Percentiles rank a stretch among this genome's conserved stretches.
phyloP scores from a whole-genome alignment of 2,329 filamentous ascomycete genomes.

The Elsinoe arachidis region DNA sequence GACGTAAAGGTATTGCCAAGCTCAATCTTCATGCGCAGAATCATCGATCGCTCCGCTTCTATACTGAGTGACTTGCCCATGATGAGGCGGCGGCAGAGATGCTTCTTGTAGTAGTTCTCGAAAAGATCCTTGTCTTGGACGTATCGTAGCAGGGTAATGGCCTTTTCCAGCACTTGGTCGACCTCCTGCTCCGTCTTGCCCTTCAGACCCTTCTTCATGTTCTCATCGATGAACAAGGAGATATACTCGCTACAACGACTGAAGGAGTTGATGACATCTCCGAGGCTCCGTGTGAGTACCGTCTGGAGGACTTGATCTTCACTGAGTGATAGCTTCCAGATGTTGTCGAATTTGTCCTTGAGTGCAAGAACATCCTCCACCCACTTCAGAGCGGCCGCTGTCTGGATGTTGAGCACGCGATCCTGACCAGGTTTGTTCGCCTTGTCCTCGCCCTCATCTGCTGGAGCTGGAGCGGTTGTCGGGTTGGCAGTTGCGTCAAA shows the following conservation, averaged over 20 bases:
- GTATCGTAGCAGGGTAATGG: conserved; percentile 78
- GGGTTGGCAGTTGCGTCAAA: conserved; percentile 47
- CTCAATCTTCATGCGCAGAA: conserved; percentile 93
- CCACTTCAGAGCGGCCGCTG: conserved; percentile 83
- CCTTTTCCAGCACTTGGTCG: conserved; percentile 76
- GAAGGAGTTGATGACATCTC: conserved; percentile 88
- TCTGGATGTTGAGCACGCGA: conserved; percentile 60
- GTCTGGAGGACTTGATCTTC: conserved; percentile 71
- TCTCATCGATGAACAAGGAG: conserved; percentile 94
- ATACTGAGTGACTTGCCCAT: conserved; percentile 84
- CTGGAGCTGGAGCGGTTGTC: conserved; percentile 39
- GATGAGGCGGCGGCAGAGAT: conserved; percentile 77
- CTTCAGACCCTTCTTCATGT: conserved; percentile 85
- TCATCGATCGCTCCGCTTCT: conserved; percentile 91
- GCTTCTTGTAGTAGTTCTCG: conserved; percentile 96
- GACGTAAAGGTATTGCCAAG: conserved; percentile 88
- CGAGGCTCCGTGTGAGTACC: conserved; percentile 75
- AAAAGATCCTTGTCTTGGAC: conserved; percentile 90
- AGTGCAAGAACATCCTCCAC: conserved; percentile 80
- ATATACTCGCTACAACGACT: conserved; percentile 79
- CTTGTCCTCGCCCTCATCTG: conserved; percentile 44
- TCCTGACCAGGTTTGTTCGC: conserved; percentile 40
- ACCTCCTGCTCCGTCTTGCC: conserved; percentile 86
- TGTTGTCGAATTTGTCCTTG: conserved; percentile 80
- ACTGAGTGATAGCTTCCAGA: conserved; percentile 66